Evolutionary conservation across 345 rosid genomes (phyloP), one percentile per base, ranked within the genome.

Genomic region (Salix koriyanagi): DNA sequence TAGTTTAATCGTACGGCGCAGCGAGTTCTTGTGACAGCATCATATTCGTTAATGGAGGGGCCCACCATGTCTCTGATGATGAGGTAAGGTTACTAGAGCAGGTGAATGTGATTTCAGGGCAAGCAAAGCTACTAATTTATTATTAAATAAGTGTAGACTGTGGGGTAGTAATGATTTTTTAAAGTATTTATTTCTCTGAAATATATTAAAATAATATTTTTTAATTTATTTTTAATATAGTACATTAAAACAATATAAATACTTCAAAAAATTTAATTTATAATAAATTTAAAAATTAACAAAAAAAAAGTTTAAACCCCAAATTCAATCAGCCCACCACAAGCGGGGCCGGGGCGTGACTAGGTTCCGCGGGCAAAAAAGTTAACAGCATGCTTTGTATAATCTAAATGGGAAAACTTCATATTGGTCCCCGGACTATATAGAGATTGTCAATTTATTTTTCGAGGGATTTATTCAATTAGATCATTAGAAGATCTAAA

Each of bases 1-100:
- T 19, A 15, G 37, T 15, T 6, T 21, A 41, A 78, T 78, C 76
- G 2, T 23, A 66, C 81, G 81, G 76, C 28, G 3, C 4, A 39
- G 30, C 21, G 0, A 13, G 69, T n/a, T 72, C 19, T 6, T 5
- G 12, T 39, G 70, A 44, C 37, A 16, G 23, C 28, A 32, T 48
- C 28, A 4, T 11, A 46, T 14, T 16, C 21, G 36, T 2, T 36
- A 42, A 58, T 25, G 8, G 26, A 11, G 64, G 66, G 75, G 34
- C 14, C 75, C 69, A 19, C 21, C 14, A 48, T 23, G 36, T 28
- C 19, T 28, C 37, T 6, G 61, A 19, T 60, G 44, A 6, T 58
- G 46, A 69, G 12, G 73, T 39, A 5, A 67, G 21, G 65, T 34
- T n/a, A 3, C 64, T 0, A 23, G 64, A 58, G 64, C 26, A n/a